Evolutionary conservation across 2,329 filamentous ascomycete species (phyloP).

Genomic region (Ascochyta rabiei): DNA sequence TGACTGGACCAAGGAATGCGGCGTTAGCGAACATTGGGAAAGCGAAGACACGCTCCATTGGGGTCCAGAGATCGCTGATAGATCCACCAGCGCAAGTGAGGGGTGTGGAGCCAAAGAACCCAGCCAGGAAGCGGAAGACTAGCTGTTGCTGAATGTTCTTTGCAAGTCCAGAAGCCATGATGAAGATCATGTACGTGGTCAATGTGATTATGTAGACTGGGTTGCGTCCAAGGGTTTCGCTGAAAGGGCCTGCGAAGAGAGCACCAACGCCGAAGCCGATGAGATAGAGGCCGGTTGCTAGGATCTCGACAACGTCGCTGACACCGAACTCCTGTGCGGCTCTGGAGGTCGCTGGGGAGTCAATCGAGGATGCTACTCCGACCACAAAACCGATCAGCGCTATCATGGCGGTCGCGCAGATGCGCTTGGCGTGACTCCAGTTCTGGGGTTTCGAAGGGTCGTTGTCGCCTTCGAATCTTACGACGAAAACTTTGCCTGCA

Average conservation of each 20-base stretch:
- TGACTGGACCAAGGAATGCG: conserved; percentile 23
- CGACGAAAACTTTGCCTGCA: conserved; percentile 47
- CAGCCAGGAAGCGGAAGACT: conserved; percentile 57
- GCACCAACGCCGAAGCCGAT: conserved; percentile 55
- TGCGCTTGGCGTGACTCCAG: conserved; percentile 38
- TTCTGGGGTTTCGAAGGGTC: conserved; percentile 49
- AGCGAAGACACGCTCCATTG: conserved; percentile 30
- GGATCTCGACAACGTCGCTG: conserved; percentile 50
- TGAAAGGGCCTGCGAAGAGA: conserved; percentile 52
- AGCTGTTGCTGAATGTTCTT: conserved; percentile 57
- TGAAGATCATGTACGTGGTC: conserved; percentile 39
- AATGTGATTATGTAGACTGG: conserved; percentile 47
- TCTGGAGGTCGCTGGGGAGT: conserved; percentile 56
- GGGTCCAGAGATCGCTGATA: conserved; percentile 28
- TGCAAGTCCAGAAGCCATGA: conserved; percentile 40
- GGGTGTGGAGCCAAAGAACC: conserved; percentile 53
- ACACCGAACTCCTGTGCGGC: conserved; percentile 58
- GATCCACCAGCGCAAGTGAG: conserved; percentile 29
- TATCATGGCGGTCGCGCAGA: conserved; percentile 45
- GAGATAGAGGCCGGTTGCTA: conserved; percentile 57
- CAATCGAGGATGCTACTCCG: conserved; percentile 59
- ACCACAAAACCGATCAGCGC: conserved; percentile 56
- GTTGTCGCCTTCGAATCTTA: conserved; percentile 45
- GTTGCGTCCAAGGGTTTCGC: conserved; percentile 51
- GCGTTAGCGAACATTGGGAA: conserved; percentile 35